These are phyloP conservation scores for Pyrenochaeta sp. DNA, from an alignment of 2,329 filamentous ascomycete species.

Conservation along the genomic window DNA sequence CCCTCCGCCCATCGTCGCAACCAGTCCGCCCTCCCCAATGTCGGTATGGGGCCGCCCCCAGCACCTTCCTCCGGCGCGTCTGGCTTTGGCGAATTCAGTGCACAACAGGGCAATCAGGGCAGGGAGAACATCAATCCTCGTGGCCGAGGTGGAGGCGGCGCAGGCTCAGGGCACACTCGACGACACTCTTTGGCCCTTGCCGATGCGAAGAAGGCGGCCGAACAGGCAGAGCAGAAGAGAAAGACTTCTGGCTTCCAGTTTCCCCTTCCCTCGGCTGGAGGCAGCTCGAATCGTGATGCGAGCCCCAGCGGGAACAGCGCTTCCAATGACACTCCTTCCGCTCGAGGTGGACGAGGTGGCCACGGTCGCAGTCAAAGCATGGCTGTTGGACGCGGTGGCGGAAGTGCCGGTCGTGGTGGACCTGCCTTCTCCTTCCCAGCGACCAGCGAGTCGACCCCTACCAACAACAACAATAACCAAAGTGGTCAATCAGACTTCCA, in stretches of 20 bases:
- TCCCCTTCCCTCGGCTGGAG: slow-evolving; percentile 75
- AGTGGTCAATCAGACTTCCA: slow-evolving; percentile 69
- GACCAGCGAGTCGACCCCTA: slow-evolving; percentile 58
- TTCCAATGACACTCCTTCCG: slow-evolving; percentile 39
- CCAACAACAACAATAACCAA: slow-evolving; percentile 27
- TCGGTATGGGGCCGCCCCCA: slow-evolving; percentile 89
- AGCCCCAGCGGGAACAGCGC: slow-evolving; percentile 62
- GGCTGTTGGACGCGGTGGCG: slow-evolving; percentile 75
- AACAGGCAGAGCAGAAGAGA: slow-evolving; percentile 94
- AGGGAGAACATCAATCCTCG: slow-evolving; percentile 74
- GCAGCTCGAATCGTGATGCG: slow-evolving; percentile 62
- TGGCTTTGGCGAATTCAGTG: slow-evolving; percentile 83
- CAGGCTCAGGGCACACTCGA: slow-evolving; percentile 80
- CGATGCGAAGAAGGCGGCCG: slow-evolving; percentile 97
- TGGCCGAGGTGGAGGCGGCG: slow-evolving; percentile 75
- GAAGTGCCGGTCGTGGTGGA: slow-evolving; percentile 67
- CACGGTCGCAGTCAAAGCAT: slow-evolving; percentile 87
- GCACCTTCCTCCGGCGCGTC: slow-evolving; percentile 90
- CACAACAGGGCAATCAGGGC: slow-evolving; percentile 63
- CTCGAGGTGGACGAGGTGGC: slow-evolving; percentile 62
- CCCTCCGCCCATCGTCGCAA: slow-evolving; percentile 92
- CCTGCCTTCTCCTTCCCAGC: slow-evolving; percentile 75
- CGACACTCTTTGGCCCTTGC: slow-evolving; percentile 93
- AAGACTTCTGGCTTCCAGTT: slow-evolving; percentile 96
- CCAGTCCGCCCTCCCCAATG: slow-evolving; percentile 93